A percentile compares a stretch with the other conserved stretches of the same genome.
These are phyloP conservation scores for Geoglossum cookeanum DNA, from an alignment of 2,329 filamentous ascomycete genomes.

Conservation along the genomic window DNA sequence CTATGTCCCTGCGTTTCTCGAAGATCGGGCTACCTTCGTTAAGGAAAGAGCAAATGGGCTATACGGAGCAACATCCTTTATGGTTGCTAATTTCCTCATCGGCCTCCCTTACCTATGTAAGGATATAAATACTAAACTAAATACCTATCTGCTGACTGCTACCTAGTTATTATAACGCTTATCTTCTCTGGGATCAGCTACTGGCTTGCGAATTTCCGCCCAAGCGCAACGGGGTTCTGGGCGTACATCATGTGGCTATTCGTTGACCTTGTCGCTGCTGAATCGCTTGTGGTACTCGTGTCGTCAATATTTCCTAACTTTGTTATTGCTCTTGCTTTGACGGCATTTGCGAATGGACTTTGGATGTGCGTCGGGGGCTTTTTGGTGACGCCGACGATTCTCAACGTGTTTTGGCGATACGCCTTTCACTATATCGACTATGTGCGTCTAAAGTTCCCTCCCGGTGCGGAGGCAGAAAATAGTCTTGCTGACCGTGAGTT, in stretches of 20 bases:
- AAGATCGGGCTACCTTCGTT: constrained; percentile 52
- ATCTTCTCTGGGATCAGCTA: constrained; percentile 60
- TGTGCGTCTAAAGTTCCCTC: constrained; percentile 27
- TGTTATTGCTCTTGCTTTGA: constrained; percentile 58
- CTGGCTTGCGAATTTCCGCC: constrained; percentile 61
- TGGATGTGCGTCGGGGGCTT: constrained; percentile 84
- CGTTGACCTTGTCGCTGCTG: constrained; percentile 63
- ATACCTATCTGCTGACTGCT: constrained; percentile 11
- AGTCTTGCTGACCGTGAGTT: not conserved
- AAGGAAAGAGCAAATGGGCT: constrained; percentile 71
- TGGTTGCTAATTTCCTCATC: constrained; percentile 64
- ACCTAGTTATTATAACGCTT: constrained; percentile 45
- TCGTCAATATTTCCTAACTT: constrained; percentile 58
- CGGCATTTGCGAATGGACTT: constrained; percentile 70
- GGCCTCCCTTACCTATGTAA: constrained; percentile 55
- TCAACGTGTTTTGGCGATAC: constrained; percentile 75
- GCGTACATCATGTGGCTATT: constrained; percentile 71
- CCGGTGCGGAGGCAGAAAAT: no score
- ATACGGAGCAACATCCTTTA: constrained; percentile 53
- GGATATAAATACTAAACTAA: constrained; percentile 16
- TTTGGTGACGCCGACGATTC: constrained; percentile 48
- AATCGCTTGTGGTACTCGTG: constrained; percentile 63
- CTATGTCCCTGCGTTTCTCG: constrained; percentile 68
- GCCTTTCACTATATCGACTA: constrained; percentile 83
- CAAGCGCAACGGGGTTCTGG: constrained; percentile 47